Evolutionary conservation across 2,329 filamentous ascomycete genomes (phyloP).

Genomic region (Neonectria coccinea): DNA sequence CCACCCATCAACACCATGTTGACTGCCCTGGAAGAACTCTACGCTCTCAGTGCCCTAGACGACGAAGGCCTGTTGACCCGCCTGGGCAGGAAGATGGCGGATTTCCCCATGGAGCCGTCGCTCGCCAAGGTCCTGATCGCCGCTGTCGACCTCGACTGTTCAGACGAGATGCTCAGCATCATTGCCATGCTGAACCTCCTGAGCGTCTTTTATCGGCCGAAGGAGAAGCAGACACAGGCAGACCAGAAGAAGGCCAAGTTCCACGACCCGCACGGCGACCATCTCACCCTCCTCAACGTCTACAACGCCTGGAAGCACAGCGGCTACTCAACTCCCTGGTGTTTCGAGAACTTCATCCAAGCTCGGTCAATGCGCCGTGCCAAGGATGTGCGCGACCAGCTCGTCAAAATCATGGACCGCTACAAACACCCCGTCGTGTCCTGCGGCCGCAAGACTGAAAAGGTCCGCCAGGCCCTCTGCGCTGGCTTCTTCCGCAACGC

Average conservation of each 20-base stretch:
- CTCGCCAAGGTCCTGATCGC: constrained; percentile 91
- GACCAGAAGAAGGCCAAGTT: constrained; percentile 99
- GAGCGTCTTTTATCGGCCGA: constrained; percentile 92
- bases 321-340: constrained; percentile 88
- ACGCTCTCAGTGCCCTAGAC: constrained; percentile 89
- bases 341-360: constrained; percentile 98
- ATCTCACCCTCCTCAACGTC: constrained; percentile 93
- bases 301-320: constrained; percentile 97
- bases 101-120: constrained; percentile 97
- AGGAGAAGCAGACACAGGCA: constrained; percentile 95
- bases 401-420: constrained; percentile 92
- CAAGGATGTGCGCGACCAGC: constrained; percentile 91
- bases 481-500: constrained; percentile 95
- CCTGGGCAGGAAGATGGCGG: constrained; percentile 95
- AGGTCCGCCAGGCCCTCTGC: constrained; percentile 90
- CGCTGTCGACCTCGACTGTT: constrained; percentile 87
- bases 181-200: constrained; percentile 93
- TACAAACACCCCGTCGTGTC: constrained; percentile 86
- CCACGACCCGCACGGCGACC: constrained; percentile 93
- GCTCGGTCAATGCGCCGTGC: constrained; percentile 88
- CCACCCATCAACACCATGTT: constrained; percentile 98
- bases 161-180: constrained; percentile 93
- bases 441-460: constrained; percentile 88
- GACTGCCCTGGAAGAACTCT: constrained; percentile 93
- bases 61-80: constrained; percentile 95